Percentiles rank a stretch among this genome's conserved stretches.
Conservation (phyloP, 2,329 filamentous ascomycete genomes). For the Fusarium circinatum region DNA sequence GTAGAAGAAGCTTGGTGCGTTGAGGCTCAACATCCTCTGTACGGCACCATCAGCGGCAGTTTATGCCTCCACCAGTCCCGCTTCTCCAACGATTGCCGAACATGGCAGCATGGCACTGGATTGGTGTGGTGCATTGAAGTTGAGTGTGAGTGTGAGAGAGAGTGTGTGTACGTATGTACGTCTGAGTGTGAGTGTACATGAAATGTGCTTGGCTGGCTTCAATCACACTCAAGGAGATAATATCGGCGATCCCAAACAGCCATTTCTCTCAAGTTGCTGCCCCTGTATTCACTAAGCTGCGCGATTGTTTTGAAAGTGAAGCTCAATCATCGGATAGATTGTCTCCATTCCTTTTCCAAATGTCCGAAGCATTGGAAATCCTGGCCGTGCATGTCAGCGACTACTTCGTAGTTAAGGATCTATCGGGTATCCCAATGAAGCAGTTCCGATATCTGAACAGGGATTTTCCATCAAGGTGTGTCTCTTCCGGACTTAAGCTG, state of each 20-base stretch:
- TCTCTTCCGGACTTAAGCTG: slow-evolving; percentile 33
- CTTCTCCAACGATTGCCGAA: slow-evolving; percentile 47
- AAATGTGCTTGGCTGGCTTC: background rate
- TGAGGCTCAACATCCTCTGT: slow-evolving; percentile 41
- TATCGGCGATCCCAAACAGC: background rate
- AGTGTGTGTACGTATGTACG: background rate
- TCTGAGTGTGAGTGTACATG: background rate
- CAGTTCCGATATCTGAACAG: slow-evolving; percentile 40
- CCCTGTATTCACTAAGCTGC: slow-evolving; percentile 4
- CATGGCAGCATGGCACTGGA: slow-evolving; percentile 41
- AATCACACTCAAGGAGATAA: background rate
- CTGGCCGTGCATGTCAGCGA: slow-evolving; percentile 31
- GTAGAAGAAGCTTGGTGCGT: slow-evolving; percentile 39
- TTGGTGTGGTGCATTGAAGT: slow-evolving; percentile 29
- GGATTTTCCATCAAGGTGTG: slow-evolving; percentile 39
- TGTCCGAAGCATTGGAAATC: slow-evolving; percentile 14
- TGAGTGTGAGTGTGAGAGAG: slow-evolving; percentile 9
- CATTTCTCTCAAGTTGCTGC: background rate
- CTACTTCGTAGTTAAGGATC: background rate
- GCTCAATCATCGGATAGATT: background rate
- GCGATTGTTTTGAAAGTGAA: slow-evolving; percentile 13
- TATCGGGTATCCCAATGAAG: slow-evolving; percentile 43
- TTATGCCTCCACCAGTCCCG: slow-evolving; percentile 42
- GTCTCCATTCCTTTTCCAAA: background rate
- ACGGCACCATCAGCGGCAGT: slow-evolving; percentile 44